A percentile compares a stretch with the other conserved stretches of the same genome.
Conservation (phyloP, 495 filamentous ascomycete genomes). For the Achaetomiella virescens region DNA sequence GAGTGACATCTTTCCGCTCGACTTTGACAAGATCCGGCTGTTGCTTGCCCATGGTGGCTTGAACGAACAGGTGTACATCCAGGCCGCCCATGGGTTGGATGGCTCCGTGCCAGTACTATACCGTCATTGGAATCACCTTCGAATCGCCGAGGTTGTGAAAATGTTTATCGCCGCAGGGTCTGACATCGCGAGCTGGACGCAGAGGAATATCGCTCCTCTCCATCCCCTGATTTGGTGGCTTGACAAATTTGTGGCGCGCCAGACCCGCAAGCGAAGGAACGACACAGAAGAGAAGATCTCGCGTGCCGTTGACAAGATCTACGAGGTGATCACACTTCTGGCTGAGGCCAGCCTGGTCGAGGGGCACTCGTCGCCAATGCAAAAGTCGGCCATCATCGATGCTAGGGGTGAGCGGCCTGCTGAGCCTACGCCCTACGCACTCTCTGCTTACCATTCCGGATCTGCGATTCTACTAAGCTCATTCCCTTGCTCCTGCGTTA, state of each 20-base stretch:
- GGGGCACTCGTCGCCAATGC: neutral
- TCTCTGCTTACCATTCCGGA: neutral
- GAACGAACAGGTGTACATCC: neutral
- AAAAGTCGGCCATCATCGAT: slow-evolving; percentile 12
- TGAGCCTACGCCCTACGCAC: slow-evolving; percentile 6
- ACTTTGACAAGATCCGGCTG: slow-evolving; percentile 10
- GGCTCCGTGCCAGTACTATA: neutral
- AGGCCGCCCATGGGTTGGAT: neutral
- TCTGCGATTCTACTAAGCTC: neutral
- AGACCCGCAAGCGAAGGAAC: neutral
- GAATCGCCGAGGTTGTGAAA: neutral
- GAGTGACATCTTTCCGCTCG: neutral
- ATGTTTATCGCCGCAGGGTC: slow-evolving; percentile 1
- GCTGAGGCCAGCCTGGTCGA: slow-evolving; percentile 12
- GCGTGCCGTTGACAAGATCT: neutral
- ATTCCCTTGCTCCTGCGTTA: slow-evolving; percentile 4
- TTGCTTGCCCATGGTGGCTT: slow-evolving; percentile 1
- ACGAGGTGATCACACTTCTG: slow-evolving; percentile 11
- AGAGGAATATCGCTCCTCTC: neutral
- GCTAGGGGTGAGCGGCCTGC: too few species aligned
- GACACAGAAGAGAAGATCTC: too few species aligned
- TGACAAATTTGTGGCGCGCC: neutral
- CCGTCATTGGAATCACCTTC: neutral
- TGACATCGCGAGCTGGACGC: slow-evolving; percentile 1
- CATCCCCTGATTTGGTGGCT: slow-evolving; percentile 9